Percentiles rank a stretch among this genome's conserved stretches.
Conservation (phyloP, 2,329 filamentous ascomycete species). For the Neophaeococcomyces mojaviensis region DNA sequence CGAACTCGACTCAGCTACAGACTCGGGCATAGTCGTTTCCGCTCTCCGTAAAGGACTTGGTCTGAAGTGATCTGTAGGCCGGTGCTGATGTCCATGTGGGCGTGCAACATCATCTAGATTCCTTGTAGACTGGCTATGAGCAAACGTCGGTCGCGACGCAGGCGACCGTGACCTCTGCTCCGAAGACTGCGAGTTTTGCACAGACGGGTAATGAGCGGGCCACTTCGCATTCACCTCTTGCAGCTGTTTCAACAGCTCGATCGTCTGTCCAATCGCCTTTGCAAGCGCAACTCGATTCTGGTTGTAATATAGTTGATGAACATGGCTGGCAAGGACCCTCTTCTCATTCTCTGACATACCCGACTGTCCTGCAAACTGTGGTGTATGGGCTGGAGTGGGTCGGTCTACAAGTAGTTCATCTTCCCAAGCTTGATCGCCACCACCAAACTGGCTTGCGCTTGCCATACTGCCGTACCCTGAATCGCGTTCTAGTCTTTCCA, state of each 20-base stretch:
- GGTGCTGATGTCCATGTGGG: slow-evolving; percentile 16
- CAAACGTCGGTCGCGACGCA: slow-evolving; percentile 28
- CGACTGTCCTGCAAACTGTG: slow-evolving; percentile 41
- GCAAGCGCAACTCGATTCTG: slow-evolving; percentile 81
- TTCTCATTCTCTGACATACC: slow-evolving; percentile 55
- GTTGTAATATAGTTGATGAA: slow-evolving; percentile 76
- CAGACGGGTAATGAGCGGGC: slow-evolving; percentile 91
- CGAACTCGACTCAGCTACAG: slow-evolving; percentile 63
- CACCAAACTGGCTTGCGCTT: slow-evolving; percentile 50
- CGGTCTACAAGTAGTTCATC: slow-evolving; percentile 50
- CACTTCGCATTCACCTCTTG: slow-evolving; percentile 85
- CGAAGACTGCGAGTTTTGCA: slow-evolving; percentile 52
- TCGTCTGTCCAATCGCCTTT: slow-evolving; percentile 75
- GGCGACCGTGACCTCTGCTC: slow-evolving; percentile 25
- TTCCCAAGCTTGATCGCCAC: slow-evolving; percentile 44
- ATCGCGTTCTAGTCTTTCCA: slow-evolving; percentile 74
- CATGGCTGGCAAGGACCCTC: slow-evolving; percentile 66
- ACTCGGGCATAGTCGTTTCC: slow-evolving; percentile 60
- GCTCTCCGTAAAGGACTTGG: slow-evolving; percentile 58
- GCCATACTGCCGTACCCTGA: slow-evolving; percentile 83
- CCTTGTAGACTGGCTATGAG: slow-evolving; percentile 31
- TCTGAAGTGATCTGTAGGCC: slow-evolving; percentile 27
- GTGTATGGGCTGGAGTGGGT: slow-evolving; percentile 50
- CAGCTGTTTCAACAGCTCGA: slow-evolving; percentile 73
- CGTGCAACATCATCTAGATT: slow-evolving; percentile 27